Conservation (phyloP, 192 early-diverging fungal species). For the Phlyctochytrium arcticum region DNA sequence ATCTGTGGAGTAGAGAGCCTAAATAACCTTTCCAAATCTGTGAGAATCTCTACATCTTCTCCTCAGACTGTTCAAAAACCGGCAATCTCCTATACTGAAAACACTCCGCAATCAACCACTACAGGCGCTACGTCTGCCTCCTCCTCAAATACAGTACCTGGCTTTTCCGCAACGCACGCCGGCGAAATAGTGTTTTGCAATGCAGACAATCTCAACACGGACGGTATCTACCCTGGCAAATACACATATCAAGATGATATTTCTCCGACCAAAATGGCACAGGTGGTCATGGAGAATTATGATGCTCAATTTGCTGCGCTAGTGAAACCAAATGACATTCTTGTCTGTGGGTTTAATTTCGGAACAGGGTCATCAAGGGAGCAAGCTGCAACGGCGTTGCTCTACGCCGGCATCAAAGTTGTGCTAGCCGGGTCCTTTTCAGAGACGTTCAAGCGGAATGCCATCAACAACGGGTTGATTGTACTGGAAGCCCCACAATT, state of each 20-base stretch:
- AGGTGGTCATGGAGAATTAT: constrained; percentile 99
- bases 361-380: constrained; percentile 96
- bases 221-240: constrained; percentile 97
- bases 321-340: constrained; percentile 62
- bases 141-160: constrained; percentile 43
- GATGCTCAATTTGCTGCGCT: constrained; percentile 73
- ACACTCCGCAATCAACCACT: background rate
- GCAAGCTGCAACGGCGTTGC: constrained; percentile 93
- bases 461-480: constrained; percentile 95
- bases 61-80: constrained; percentile 5
- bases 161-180: constrained; percentile 69
- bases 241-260: constrained; percentile 98
- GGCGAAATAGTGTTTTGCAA: constrained; percentile 89
- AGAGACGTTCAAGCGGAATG: constrained; percentile 99
- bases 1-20: constrained; percentile 57
- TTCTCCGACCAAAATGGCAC: constrained; percentile 79
- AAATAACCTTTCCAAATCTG: background rate
- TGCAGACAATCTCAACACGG: constrained; percentile 96
- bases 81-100: constrained; percentile 23
- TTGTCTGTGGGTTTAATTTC: constrained; percentile 94
- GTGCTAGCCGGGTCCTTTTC: constrained; percentile 90
- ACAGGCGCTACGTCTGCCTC: background rate
- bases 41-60: background rate
- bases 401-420: constrained; percentile 78
- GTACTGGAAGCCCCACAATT: constrained; percentile 84